phyloP scores from a whole-genome alignment of 2,329 filamentous ascomycete genomes.

The Tolypocladium pustulatum region DNA sequence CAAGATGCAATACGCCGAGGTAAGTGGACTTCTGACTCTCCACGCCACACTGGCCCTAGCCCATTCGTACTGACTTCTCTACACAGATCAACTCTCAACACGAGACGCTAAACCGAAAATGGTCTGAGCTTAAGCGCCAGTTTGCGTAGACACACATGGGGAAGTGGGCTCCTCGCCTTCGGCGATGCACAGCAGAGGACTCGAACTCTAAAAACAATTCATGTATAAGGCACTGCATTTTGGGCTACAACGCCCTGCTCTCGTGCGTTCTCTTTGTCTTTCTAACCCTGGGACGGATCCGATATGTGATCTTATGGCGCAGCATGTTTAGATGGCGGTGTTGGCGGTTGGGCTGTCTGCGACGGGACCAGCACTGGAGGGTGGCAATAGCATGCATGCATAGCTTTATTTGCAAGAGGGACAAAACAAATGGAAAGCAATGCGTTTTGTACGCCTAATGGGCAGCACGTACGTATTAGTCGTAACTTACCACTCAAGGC shows the following conservation, averaged over 20 bases:
- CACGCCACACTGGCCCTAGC: neutral
- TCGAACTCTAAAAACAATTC: conserved; percentile 4
- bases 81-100: conserved; percentile 59
- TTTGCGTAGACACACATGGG: conserved; percentile 27
- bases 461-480: neutral
- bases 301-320: neutral
- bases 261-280: neutral
- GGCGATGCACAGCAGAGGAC: neutral
- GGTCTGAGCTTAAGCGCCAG: conserved; percentile 59
- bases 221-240: conserved; percentile 12
- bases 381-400: neutral
- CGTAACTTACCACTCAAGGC: neutral
- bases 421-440: conserved; percentile 8
- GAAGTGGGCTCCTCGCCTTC: neutral
- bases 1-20: conserved; percentile 93
- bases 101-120: conserved; percentile 65
- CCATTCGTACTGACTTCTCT: conserved; percentile 6
- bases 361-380: neutral
- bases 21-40: conserved; percentile 34
- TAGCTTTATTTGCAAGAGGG: conserved; percentile 1
- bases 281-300: neutral
- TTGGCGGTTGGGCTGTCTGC: neutral
- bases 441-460: neutral
- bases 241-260: neutral
- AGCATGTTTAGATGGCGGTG: conserved; percentile 4